A percentile compares a stretch with the other conserved stretches of the same genome.
These are phyloP conservation scores for Pseudocercospora macadamiae DNA, from an alignment of 2,329 filamentous ascomycete genomes.

Conservation along the genomic window DNA sequence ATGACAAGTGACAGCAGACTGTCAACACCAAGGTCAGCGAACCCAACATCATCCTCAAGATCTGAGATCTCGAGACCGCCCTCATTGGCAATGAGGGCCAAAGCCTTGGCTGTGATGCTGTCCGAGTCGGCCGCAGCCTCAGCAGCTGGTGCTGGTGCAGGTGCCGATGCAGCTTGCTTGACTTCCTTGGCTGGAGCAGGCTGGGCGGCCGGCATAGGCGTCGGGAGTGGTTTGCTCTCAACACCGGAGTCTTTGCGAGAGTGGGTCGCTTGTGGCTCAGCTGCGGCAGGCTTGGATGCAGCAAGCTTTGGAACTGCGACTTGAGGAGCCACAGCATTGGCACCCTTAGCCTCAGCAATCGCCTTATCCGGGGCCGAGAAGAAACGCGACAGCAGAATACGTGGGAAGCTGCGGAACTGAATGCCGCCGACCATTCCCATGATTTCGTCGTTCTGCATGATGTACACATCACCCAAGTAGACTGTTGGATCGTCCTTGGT, in stretches of 20 bases:
- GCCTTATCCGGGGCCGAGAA: constrained; percentile 58
- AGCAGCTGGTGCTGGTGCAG: background rate
- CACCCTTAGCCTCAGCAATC: background rate
- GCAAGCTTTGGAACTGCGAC: constrained; percentile 27
- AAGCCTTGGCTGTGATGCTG: constrained; percentile 20
- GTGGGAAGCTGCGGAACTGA: constrained; percentile 68
- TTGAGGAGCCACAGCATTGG: constrained; percentile 31
- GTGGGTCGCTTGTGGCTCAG: constrained; percentile 28
- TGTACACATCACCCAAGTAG: constrained; percentile 30
- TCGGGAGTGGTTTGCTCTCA: constrained; percentile 37
- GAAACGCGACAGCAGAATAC: constrained; percentile 66
- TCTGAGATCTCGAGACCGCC: constrained; percentile 31
- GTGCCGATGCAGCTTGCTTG: constrained; percentile 37
- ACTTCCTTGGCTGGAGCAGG: constrained; percentile 53
- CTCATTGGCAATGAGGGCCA: constrained; percentile 37
- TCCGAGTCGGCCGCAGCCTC: constrained; percentile 51
- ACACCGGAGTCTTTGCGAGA: constrained; percentile 15
- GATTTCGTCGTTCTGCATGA: constrained; percentile 24
- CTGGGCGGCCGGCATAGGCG: constrained; percentile 23
- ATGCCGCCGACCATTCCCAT: constrained; percentile 29
- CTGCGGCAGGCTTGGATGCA: constrained; percentile 35
- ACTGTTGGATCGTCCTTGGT: constrained; percentile 19
- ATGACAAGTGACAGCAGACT: constrained; percentile 43
- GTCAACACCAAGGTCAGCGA: constrained; percentile 42
- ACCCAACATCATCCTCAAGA: constrained; percentile 31